phyloP scores from a whole-genome alignment of 768 basidiomycete species.

The Candolleomyces aberdarensis region DNA sequence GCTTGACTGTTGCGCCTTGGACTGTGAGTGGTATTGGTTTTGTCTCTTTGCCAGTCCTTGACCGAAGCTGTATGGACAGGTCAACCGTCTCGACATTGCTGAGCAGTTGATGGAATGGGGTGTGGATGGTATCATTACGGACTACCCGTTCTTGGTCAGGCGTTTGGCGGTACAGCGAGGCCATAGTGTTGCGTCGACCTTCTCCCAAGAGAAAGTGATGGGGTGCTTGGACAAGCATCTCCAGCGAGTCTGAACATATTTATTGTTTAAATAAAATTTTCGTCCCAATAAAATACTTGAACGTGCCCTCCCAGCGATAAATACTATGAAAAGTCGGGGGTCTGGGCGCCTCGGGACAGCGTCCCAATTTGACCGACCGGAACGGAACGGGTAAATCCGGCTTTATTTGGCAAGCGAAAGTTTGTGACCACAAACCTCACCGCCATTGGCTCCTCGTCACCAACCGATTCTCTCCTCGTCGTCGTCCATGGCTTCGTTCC shows the following conservation, averaged over 20 bases:
- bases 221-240: conserved; percentile 58
- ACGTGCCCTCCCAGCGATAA: not conserved
- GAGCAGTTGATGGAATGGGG: conserved; percentile 59
- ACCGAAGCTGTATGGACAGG: conserved; percentile 30
- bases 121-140: conserved; percentile 77
- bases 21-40: conserved; percentile 44
- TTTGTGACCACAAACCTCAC: conserved; percentile 26
- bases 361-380: conserved; percentile 17
- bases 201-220: conserved; percentile 57
- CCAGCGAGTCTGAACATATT: conserved; percentile 20
- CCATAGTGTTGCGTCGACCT: conserved; percentile 50
- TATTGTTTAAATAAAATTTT: conserved; percentile 1
- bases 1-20: conserved; percentile 68
- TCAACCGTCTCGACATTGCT: conserved; percentile 57
- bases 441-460: conserved; percentile 19
- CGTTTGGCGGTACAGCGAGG: conserved; percentile 54
- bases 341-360: conserved; percentile 7
- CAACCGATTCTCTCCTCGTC: conserved; percentile 22
- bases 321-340: not conserved
- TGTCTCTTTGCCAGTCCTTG: not conserved
- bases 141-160: conserved; percentile 62
- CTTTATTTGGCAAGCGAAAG: conserved; percentile 23
- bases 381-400: conserved; percentile 40
- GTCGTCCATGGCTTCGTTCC: conserved; percentile 61
- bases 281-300: not conserved